These are phyloP conservation scores for Lentinula detonsa DNA, from an alignment of 768 basidiomycete species.

Conservation along the genomic window DNA sequence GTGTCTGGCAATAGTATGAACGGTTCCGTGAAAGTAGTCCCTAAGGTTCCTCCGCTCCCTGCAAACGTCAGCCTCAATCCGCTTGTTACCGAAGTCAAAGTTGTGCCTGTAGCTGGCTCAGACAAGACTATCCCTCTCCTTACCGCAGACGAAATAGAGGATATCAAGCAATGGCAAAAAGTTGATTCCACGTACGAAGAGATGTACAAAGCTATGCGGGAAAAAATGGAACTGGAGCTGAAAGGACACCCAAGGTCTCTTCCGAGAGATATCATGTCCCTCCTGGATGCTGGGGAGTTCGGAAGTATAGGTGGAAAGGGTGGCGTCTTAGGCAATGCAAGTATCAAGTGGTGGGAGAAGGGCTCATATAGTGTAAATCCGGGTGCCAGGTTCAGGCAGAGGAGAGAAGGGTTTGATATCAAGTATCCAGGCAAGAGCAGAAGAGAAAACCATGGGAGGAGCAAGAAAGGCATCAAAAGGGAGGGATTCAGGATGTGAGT, in stretches of 20 bases:
- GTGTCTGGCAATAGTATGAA: not conserved
- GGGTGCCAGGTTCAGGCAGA: constrained; percentile 34
- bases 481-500: constrained; percentile 78
- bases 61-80: constrained; percentile 44
- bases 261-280: not conserved
- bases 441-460: constrained; percentile 18
- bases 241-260: constrained; percentile 20
- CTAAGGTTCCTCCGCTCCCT: constrained; percentile 38
- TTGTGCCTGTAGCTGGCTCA: constrained; percentile 56
- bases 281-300: constrained; percentile 4
- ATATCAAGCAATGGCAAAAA: constrained; percentile 59
- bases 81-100: constrained; percentile 50
- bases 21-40: constrained; percentile 16
- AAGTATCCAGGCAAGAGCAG: constrained; percentile 30
- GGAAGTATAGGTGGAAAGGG: constrained; percentile 14
- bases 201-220: constrained; percentile 41
- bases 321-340: constrained; percentile 33
- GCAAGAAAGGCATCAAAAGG: constrained; percentile 48
- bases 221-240: constrained; percentile 46
- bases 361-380: constrained; percentile 31
- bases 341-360: constrained; percentile 60
- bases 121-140: constrained; percentile 50
- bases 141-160: constrained; percentile 37
- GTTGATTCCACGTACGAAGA: constrained; percentile 55
- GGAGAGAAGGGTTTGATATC: constrained; percentile 32